Conservation (phyloP, 1,139 yeast species). For the Suhomyces kunorum region DNA sequence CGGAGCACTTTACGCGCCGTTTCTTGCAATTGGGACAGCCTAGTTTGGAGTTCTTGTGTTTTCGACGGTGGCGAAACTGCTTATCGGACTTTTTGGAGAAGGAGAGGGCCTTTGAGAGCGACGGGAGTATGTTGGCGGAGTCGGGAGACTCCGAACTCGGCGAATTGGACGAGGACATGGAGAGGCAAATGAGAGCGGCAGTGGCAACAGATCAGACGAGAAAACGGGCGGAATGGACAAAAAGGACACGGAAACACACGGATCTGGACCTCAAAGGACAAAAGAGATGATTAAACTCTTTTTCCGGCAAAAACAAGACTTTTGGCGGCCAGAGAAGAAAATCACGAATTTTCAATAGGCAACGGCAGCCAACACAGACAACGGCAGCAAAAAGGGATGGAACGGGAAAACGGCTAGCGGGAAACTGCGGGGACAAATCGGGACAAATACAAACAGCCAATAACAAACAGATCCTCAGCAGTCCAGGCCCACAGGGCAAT, state of each 20-base stretch:
- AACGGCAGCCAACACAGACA: no score
- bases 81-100: constrained; percentile 8
- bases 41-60: constrained; percentile 21
- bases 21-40: constrained; percentile 51
- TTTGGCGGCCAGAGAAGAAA: no score
- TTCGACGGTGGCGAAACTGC: constrained; percentile 16
- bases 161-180: constrained; percentile 1
- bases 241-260: background rate
- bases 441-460: no score
- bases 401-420: no score
- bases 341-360: no score
- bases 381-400: no score
- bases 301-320: no score
- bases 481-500: no score
- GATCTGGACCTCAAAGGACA: no score
- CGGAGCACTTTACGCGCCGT: constrained; percentile 46
- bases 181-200: background rate
- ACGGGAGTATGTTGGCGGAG: background rate
- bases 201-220: background rate
- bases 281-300: no score
- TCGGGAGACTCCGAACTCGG: constrained; percentile 1
- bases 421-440: no score
- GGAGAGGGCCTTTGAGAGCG: constrained; percentile 2
- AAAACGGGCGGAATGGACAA: background rate
- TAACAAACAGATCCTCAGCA: no score